Evolutionary conservation across 768 basidiomycete species (phyloP).

Genomic region (Antrodiella citrinella): DNA sequence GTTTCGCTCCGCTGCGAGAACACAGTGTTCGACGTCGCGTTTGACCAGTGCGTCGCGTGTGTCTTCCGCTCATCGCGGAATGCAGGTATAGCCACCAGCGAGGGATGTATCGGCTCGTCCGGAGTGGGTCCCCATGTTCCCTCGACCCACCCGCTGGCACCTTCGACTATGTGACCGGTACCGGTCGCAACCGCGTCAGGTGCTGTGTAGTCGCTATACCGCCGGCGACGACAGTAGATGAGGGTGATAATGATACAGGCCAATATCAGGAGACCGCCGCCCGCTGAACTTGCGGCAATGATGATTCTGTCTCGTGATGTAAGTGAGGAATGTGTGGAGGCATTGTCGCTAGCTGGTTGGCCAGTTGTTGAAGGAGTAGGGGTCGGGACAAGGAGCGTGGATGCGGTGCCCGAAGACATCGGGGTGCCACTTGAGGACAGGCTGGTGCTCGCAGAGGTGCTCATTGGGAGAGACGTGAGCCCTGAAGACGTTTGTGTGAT

Average conservation of each 20-base stretch:
- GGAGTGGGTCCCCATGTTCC: conserved; percentile 1
- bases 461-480: too few species aligned
- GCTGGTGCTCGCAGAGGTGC: too few species aligned
- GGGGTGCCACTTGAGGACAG: neutral
- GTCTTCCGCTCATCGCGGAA: neutral
- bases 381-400: neutral
- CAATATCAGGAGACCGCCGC: neutral
- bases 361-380: neutral
- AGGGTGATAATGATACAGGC: neutral
- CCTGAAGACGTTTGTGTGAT: too few species aligned
- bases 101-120: neutral
- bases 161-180: neutral
- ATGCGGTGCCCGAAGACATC: neutral
- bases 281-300: conserved; percentile 5
- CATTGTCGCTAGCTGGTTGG: neutral
- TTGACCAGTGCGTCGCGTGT: neutral
- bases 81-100: neutral
- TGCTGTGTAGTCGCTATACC: neutral
- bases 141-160: conserved; percentile 7
- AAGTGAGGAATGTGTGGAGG: neutral
- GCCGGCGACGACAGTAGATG: neutral
- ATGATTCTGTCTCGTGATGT: conserved; percentile 1
- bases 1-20: neutral
- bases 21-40: neutral
- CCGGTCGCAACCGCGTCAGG: neutral